These are phyloP conservation scores for Scutellaria barbata DNA, from an alignment of 257 asterid genomes.

Conservation along the genomic window DNA sequence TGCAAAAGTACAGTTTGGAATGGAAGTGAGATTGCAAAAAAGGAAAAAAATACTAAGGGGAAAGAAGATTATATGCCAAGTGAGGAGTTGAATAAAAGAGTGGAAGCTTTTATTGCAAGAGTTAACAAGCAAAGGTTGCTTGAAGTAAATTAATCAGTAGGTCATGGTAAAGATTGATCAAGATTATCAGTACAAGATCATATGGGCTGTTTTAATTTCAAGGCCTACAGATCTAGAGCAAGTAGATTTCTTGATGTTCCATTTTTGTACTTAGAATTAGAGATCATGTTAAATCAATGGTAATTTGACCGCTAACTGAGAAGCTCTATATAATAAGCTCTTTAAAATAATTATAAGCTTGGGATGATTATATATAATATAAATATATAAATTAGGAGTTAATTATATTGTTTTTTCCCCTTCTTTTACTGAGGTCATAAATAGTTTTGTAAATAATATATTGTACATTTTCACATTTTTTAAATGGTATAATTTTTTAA, in stretches of 20 bases:
- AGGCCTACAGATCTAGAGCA: background rate
- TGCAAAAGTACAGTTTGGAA: constrained; percentile 37
- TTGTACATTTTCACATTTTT: too few species aligned
- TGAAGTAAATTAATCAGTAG: constrained; percentile 42
- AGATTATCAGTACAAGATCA: background rate
- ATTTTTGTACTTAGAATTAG: background rate
- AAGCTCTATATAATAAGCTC: too few species aligned
- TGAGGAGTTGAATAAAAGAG: constrained; percentile 53
- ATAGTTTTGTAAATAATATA: too few species aligned
- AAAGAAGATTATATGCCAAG: constrained; percentile 24
- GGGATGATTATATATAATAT: too few species aligned
- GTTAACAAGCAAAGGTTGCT: constrained; percentile 56
- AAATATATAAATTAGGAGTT: too few species aligned
- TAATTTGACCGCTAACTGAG: background rate
- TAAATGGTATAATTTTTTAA: too few species aligned
- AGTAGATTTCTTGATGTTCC: background rate
- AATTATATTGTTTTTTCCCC: too few species aligned
- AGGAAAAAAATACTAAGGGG: background rate
- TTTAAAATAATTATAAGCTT: too few species aligned
- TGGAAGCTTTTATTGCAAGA: constrained; percentile 58
- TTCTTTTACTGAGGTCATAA: too few species aligned
- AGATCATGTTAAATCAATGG: background rate
- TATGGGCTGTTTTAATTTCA: background rate
- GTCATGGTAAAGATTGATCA: constrained; percentile 20
- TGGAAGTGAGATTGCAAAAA: constrained; percentile 30